Evolutionary conservation across 1,284 basidiomycete species (phyloP).

Genomic region (Irpex sp.): DNA sequence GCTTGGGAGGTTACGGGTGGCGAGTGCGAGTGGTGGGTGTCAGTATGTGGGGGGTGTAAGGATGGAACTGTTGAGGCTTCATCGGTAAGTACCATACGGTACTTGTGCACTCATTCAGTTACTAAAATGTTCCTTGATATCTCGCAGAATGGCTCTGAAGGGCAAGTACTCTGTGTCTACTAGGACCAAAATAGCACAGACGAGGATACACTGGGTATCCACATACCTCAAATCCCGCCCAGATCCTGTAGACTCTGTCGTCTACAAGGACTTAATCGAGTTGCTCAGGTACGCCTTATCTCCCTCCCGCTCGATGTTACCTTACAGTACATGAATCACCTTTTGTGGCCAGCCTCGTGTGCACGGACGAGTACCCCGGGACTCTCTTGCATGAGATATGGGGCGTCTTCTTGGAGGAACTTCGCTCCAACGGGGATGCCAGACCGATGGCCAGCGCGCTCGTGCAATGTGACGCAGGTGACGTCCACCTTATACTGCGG

Average conservation of each 20-base stretch:
- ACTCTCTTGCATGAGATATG: neutral
- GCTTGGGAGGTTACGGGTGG: neutral
- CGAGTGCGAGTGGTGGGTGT: neutral
- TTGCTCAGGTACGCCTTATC: neutral
- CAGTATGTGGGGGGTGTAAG: neutral
- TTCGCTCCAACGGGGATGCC: neutral
- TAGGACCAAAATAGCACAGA: neutral
- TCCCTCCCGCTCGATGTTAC: neutral
- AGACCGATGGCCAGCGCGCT: neutral
- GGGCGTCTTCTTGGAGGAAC: slow-evolving; percentile 1
- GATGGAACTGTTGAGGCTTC: neutral
- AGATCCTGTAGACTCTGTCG: neutral
- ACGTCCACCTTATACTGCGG: neutral
- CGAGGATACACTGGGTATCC: neutral
- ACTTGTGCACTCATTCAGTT: neutral
- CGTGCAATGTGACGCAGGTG: neutral
- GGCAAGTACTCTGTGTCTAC: neutral
- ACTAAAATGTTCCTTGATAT: neutral
- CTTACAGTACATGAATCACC: neutral
- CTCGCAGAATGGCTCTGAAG: neutral
- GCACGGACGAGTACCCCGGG: neutral
- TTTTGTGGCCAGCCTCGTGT: neutral
- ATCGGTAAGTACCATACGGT: neutral
- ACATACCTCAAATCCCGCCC: neutral
- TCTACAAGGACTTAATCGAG: neutral